These are phyloP conservation scores for Erigeron philadelphicus DNA, from an alignment of 140 eudicot genomes.

Conservation along the genomic window DNA sequence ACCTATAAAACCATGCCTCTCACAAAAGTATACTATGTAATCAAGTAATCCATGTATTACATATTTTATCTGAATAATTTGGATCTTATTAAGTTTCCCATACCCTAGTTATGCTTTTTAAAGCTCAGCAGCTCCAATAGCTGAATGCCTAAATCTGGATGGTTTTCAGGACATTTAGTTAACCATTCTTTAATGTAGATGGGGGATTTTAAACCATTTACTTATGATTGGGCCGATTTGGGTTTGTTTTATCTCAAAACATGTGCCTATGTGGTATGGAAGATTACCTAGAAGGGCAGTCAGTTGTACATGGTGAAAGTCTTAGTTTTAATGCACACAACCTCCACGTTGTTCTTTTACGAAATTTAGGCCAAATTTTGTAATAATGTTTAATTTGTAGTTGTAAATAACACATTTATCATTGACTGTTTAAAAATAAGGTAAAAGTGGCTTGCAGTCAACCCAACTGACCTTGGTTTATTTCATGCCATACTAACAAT, in stretches of 20 bases:
- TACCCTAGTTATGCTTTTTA: not conserved
- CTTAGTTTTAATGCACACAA: not conserved
- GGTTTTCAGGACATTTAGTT: not conserved
- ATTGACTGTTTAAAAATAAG: not conserved
- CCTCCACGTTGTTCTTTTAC: not conserved
- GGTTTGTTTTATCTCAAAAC: not conserved
- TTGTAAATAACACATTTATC: not conserved
- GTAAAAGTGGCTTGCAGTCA: not conserved
- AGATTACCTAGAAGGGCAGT: not conserved
- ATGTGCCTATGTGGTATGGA: not conserved
- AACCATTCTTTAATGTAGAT: not conserved
- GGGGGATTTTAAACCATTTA: not conserved
- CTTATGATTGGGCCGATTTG: not conserved
- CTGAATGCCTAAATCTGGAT: not conserved
- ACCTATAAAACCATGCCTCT: conserved; percentile 12
- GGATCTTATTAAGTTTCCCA: not conserved
- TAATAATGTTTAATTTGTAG: not conserved
- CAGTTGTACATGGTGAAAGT: not conserved
- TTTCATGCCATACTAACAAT: not conserved
- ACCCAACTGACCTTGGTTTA: not conserved
- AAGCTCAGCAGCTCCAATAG: not conserved
- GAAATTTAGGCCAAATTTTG: not conserved
- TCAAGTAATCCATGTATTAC: not conserved
- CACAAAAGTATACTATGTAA: conserved; percentile 5
- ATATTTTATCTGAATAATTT: not conserved